Evolutionary conservation across 2,329 filamentous ascomycete species (phyloP), one percentile per base, ranked within the genome.

Genomic region (Epichloe gansuensis): DNA sequence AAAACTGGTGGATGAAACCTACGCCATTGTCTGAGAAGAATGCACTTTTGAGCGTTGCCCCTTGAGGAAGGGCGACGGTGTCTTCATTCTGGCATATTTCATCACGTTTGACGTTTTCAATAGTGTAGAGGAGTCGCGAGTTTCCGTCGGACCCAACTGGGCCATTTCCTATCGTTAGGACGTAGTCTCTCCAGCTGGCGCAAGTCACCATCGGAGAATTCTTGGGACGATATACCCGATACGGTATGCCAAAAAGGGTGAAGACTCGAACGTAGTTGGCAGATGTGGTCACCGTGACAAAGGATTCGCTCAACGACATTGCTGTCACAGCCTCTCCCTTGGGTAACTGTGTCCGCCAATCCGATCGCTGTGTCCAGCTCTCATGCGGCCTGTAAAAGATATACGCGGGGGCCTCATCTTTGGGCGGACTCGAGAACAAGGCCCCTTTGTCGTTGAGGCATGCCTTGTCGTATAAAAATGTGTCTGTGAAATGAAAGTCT

Each of bases 331-430:
- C 78, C 68, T 98, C 93, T n/a, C 89, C 89, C 35, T 78, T 77
- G 0, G 93, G 93, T n/a, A 98, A 70, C 57, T 85, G 76, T 0
- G 86, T 95, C 48, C 88, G 82, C 89, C 91, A 97, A 68, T 98
- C 93, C 21, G 82, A 80, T 49, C 93, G 79, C 48, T 87, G 79
- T 2, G 90, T 96, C 93, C 93, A 98, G 1, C 88, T 94, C 70
- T 98, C 91, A 64, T 98, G 93, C 0, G 94, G 93, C 6, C 93
- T 81, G 68, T 97, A 98, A 68, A 95, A 96, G n/a, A 98, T 81
- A 35, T 82, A 84, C 4, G 91, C 87, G 2, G 87, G 82, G 9
- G 66, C 60, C 53, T 82, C 80, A 35, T 81, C 77, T 8, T 74
- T 76, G 1, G 88, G 81, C 23, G 84, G 86, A 54, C 87, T 91